Percentiles rank a stretch among this genome's conserved stretches.
phyloP scores from a whole-genome alignment of 2,329 filamentous ascomycete species.

The Boeremia lycopersici region DNA sequence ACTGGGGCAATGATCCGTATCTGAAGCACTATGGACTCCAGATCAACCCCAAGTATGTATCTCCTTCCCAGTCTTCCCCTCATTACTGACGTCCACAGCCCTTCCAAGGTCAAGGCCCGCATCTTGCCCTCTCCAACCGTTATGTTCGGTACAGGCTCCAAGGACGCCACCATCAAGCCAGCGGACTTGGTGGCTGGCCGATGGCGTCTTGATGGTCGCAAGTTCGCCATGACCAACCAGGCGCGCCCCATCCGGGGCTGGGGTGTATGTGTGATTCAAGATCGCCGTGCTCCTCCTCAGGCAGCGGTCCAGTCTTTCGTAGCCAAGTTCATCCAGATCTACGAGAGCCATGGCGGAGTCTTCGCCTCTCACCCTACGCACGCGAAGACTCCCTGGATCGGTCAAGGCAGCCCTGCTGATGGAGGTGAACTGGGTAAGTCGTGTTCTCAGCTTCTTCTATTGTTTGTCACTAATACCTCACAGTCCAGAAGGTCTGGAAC shows the following conservation, averaged over 20 bases:
- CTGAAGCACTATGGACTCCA: slow-evolving; percentile 75
- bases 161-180: slow-evolving; percentile 31
- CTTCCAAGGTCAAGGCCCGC: slow-evolving; percentile 69
- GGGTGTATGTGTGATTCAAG: slow-evolving; percentile 72
- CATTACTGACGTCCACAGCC: slow-evolving; percentile 36
- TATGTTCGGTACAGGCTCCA: slow-evolving; percentile 59
- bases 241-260: slow-evolving; percentile 68
- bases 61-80: neutral
- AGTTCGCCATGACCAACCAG: slow-evolving; percentile 72
- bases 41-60: slow-evolving; percentile 58
- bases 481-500: slow-evolving; percentile 63
- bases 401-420: slow-evolving; percentile 37
- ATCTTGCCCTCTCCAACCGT: slow-evolving; percentile 75
- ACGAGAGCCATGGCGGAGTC: slow-evolving; percentile 65
- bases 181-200: slow-evolving; percentile 66
- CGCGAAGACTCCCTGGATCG: slow-evolving; percentile 41
- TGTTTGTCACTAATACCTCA: neutral
- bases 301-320: slow-evolving; percentile 60
- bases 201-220: slow-evolving; percentile 86
- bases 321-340: slow-evolving; percentile 66
- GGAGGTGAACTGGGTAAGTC: slow-evolving; percentile 48
- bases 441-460: slow-evolving; percentile 17
- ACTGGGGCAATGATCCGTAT: slow-evolving; percentile 72
- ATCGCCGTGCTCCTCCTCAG: slow-evolving; percentile 49
- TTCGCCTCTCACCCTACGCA: slow-evolving; percentile 47